These are phyloP conservation scores for Fusarium veterinarium DNA, from an alignment of 2,329 filamentous ascomycete species.

Conservation along the genomic window DNA sequence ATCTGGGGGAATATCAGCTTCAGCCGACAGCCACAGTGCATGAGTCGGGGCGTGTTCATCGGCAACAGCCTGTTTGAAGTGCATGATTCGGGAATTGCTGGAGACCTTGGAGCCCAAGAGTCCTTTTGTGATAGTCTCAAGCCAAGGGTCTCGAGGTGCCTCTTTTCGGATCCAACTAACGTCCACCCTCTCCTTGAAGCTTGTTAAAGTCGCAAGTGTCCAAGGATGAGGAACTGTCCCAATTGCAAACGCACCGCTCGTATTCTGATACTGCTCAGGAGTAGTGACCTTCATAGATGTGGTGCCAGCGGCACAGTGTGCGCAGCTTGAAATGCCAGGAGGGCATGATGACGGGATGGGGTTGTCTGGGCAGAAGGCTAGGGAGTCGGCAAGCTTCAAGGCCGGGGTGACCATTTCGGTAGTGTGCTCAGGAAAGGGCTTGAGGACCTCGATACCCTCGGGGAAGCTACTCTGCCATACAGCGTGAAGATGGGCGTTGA, in stretches of 20 bases:
- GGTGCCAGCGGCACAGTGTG: constrained; percentile 72
- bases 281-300: constrained; percentile 75
- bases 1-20: constrained; percentile 71
- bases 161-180: constrained; percentile 73
- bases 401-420: constrained; percentile 78
- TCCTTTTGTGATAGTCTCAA: constrained; percentile 76
- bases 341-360: constrained; percentile 84
- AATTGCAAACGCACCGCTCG: constrained; percentile 79
- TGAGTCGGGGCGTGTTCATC: constrained; percentile 71
- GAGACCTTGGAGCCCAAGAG: constrained; percentile 71
- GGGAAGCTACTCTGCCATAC: constrained; percentile 85
- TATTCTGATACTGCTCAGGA: constrained; percentile 76
- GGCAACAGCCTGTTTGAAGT: constrained; percentile 85
- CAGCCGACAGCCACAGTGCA: constrained; percentile 85
- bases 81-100: constrained; percentile 73
- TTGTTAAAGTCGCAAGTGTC: constrained; percentile 77
- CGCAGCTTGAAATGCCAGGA: constrained; percentile 81
- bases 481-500: constrained; percentile 86
- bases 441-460: constrained; percentile 82
- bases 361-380: constrained; percentile 79
- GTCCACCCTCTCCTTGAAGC: constrained; percentile 70
- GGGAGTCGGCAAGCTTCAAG: constrained; percentile 76
- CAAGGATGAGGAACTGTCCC: constrained; percentile 92
- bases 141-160: constrained; percentile 82
- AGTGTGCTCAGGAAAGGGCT: constrained; percentile 81